Evolutionary conservation across 108 stramenopile genomes (phyloP).

Genomic region (Cyclotella sp.): DNA sequence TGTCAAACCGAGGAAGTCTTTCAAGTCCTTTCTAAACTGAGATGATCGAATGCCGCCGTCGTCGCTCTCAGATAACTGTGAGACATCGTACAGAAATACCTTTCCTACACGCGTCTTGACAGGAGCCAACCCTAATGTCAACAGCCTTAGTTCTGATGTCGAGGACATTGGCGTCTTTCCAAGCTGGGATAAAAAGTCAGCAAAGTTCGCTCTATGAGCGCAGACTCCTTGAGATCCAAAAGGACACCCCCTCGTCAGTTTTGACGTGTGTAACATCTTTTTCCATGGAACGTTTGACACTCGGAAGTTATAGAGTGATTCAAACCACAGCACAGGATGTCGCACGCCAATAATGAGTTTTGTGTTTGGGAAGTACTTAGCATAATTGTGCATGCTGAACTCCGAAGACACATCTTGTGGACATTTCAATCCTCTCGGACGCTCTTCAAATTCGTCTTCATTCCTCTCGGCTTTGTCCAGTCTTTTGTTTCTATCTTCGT

Average conservation of each 20-base stretch:
- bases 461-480: constrained; percentile 14
- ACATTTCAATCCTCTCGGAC: constrained; percentile 50
- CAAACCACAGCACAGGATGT: constrained; percentile 54
- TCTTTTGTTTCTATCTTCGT: constrained; percentile 6
- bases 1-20: constrained; percentile 25
- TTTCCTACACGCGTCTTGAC: constrained; percentile 19
- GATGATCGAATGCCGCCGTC: constrained; percentile 7
- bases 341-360: constrained; percentile 50
- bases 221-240: constrained; percentile 25
- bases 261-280: constrained; percentile 24
- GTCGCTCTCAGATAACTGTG: constrained; percentile 38
- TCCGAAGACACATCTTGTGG: constrained; percentile 39
- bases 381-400: constrained; percentile 32
- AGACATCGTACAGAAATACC: constrained; percentile 56
- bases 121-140: constrained; percentile 19
- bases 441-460: neutral
- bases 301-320: constrained; percentile 52
- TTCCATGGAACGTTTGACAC: constrained; percentile 39
- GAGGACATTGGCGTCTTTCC: constrained; percentile 19
- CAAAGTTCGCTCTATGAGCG: constrained; percentile 25
- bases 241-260: constrained; percentile 20
- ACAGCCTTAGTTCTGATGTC: constrained; percentile 1
- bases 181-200: constrained; percentile 16
- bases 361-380: constrained; percentile 45
- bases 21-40: constrained; percentile 20